Evolutionary conservation across 208 protist genomes (phyloP).

Genomic region (Acanthamoeba healyi): DNA sequence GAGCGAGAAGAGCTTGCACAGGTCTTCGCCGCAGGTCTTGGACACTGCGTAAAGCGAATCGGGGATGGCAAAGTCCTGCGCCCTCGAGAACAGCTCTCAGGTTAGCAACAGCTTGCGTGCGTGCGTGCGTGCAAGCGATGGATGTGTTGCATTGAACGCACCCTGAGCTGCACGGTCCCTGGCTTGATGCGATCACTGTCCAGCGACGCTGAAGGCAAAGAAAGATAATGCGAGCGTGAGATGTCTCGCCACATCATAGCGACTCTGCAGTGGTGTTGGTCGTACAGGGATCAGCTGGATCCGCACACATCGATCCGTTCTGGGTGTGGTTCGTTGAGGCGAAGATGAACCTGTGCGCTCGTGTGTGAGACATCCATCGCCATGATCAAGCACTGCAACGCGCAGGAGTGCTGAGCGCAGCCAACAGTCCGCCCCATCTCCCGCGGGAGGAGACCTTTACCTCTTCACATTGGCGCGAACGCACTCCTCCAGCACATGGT

Average conservation of each 20-base stretch:
- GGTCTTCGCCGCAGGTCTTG: background rate
- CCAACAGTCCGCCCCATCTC: background rate
- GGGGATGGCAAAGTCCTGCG: constrained; percentile 11
- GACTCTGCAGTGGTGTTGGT: too few species aligned
- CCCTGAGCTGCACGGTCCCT: background rate
- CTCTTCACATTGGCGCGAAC: background rate
- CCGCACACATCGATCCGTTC: background rate
- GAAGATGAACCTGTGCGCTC: constrained; percentile 31
- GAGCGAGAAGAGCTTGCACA: constrained; percentile 23
- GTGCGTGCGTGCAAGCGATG: too few species aligned
- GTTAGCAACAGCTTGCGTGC: too few species aligned
- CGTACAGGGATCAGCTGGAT: background rate
- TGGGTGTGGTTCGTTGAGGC: constrained; percentile 42
- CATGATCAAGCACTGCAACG: background rate
- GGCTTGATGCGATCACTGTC: background rate
- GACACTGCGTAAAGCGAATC: constrained; percentile 22
- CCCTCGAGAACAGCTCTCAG: too few species aligned
- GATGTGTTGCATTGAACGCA: background rate
- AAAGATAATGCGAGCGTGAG: too few species aligned
- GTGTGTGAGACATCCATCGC: too few species aligned
- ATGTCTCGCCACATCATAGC: too few species aligned
- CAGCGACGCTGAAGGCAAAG: too few species aligned
- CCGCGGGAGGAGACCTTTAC: background rate
- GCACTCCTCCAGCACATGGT: background rate
- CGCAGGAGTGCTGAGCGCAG: too few species aligned